These are phyloP conservation scores for Tetrahymena thermophila DNA, from an alignment of 73 alveolate genomes.

Conservation along the genomic window DNA sequence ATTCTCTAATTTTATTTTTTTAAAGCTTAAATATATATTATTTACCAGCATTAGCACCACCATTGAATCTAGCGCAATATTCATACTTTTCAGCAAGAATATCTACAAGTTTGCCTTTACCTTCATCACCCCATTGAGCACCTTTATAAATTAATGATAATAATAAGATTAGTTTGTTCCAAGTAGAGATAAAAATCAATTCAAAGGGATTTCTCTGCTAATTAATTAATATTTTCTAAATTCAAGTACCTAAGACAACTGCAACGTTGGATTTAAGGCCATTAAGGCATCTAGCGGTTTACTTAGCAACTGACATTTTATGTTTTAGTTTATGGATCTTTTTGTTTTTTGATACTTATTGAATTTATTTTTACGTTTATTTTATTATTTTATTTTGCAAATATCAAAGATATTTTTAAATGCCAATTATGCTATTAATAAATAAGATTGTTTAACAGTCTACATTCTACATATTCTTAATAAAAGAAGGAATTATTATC, in stretches of 20 bases:
- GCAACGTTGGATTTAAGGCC: background rate
- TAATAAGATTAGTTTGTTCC: background rate
- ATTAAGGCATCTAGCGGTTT: background rate
- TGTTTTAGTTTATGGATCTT: no score
- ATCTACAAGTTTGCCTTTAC: slow-evolving; percentile 96
- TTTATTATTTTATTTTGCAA: no score
- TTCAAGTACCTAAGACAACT: background rate
- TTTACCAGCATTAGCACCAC: slow-evolving; percentile 96
- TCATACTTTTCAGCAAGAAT: slow-evolving; percentile 80
- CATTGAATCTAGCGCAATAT: slow-evolving; percentile 73
- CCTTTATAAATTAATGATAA: slow-evolving; percentile 61
- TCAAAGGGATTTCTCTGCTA: background rate
- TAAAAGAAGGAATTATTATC: background rate
- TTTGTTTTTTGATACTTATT: background rate
- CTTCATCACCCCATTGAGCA: slow-evolving; percentile 98
- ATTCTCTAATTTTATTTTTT: background rate
- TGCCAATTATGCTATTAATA: background rate
- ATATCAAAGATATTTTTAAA: background rate
- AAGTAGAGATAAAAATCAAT: background rate
- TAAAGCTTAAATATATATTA: background rate
- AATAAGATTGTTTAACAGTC: background rate
- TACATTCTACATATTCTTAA: background rate
- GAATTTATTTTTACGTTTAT: background rate
- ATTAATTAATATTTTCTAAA: no score
- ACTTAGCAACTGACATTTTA: background rate